These are phyloP conservation scores for Pichia inconspicua DNA, from an alignment of 1,139 yeast species.

Conservation along the genomic window DNA sequence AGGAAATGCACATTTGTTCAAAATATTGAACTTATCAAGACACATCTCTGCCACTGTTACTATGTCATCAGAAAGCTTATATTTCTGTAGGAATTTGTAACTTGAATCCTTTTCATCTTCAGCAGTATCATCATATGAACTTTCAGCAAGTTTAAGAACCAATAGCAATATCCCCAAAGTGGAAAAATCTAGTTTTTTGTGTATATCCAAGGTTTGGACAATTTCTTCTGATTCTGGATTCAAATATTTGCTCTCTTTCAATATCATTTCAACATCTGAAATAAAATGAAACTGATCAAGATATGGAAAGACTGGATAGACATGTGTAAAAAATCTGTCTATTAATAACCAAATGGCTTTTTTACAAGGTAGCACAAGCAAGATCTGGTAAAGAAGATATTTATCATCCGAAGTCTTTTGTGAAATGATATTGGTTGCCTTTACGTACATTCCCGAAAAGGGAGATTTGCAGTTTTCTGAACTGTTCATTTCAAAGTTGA, in stretches of 20 bases:
- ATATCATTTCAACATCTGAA: constrained; percentile 25
- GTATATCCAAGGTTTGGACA: constrained; percentile 26
- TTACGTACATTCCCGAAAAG: not conserved
- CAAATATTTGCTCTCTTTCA: constrained; percentile 19
- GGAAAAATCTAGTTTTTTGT: constrained; percentile 41
- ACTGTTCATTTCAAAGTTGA: not conserved
- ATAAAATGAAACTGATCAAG: constrained; percentile 37
- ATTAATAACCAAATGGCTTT: constrained; percentile 40
- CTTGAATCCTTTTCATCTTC: constrained; percentile 25
- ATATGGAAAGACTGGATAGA: constrained; percentile 42
- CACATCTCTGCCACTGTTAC: constrained; percentile 46
- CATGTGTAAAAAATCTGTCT: constrained; percentile 37
- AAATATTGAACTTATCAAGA: constrained; percentile 42
- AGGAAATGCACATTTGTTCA: constrained; percentile 41
- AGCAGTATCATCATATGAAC: constrained; percentile 27
- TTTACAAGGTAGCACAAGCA: constrained; percentile 36
- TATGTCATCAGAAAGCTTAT: constrained; percentile 41
- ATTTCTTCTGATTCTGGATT: constrained; percentile 17
- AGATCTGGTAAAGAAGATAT: constrained; percentile 29
- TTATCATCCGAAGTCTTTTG: not conserved
- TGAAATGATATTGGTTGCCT: not conserved
- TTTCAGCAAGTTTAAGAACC: constrained; percentile 35
- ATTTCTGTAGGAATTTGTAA: constrained; percentile 36
- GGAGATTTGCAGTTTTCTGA: not conserved
- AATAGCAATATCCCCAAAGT: constrained; percentile 36